phyloP scores from a whole-genome alignment of 1,284 basidiomycete species.

The Moesziomyces antarcticus region DNA sequence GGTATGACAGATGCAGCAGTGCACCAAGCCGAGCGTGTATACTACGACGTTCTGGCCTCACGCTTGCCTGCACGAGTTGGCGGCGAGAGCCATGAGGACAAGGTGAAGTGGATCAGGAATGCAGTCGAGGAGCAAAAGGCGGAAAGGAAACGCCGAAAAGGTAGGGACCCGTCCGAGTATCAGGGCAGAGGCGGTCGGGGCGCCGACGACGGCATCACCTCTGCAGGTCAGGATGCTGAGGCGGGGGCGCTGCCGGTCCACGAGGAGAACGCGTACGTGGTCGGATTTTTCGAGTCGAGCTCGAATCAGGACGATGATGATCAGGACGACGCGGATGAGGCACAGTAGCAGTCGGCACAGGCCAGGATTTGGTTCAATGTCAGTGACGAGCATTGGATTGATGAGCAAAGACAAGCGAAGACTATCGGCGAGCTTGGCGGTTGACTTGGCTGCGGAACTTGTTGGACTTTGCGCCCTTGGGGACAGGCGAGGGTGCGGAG shows the following conservation, averaged over 20 bases:
- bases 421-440: slow-evolving; percentile 18
- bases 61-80: slow-evolving; percentile 1
- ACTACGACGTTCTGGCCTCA: slow-evolving; percentile 67
- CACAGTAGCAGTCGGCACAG: not conserved
- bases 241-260: not conserved
- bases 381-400: not conserved
- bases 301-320: slow-evolving; percentile 7
- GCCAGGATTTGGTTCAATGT: not conserved
- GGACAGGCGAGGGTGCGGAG: not conserved
- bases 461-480: slow-evolving; percentile 12
- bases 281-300: slow-evolving; percentile 30
- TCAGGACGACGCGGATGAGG: slow-evolving; percentile 14
- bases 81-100: slow-evolving; percentile 11
- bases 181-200: slow-evolving; percentile 52
- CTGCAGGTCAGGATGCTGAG: not conserved
- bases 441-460: slow-evolving; percentile 45
- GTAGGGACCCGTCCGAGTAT: slow-evolving; percentile 50
- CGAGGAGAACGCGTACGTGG: slow-evolving; percentile 4
- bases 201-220: slow-evolving; percentile 34
- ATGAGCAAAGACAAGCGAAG: not conserved
- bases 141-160: slow-evolving; percentile 68
- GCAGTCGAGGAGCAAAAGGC: slow-evolving; percentile 74
- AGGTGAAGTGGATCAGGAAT: slow-evolving; percentile 71
- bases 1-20: slow-evolving; percentile 32
- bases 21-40: slow-evolving; percentile 21